These are phyloP conservation scores for Tilletia indica DNA, from an alignment of 1,284 basidiomycete genomes.

Conservation along the genomic window DNA sequence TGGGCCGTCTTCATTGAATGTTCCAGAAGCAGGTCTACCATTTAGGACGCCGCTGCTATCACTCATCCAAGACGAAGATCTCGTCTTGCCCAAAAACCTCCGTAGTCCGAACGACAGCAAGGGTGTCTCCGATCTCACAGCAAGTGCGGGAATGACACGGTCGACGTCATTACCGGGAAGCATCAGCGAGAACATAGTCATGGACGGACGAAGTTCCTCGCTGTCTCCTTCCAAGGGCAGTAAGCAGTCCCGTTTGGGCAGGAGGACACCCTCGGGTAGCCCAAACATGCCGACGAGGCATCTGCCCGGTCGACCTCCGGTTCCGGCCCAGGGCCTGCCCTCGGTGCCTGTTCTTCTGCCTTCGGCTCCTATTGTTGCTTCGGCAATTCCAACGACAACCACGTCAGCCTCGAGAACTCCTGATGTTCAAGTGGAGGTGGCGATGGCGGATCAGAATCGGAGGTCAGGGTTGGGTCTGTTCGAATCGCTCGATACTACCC, in stretches of 20 bases:
- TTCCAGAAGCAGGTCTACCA: too few species aligned
- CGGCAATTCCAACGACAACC: too few species aligned
- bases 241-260: background rate
- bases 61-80: too few species aligned
- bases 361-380: background rate
- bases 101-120: too few species aligned
- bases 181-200: too few species aligned
- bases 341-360: background rate
- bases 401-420: background rate
- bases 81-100: too few species aligned
- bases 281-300: background rate
- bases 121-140: too few species aligned
- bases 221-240: background rate
- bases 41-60: too few species aligned
- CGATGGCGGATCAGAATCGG: background rate
- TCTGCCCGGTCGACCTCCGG: background rate
- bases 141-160: too few species aligned
- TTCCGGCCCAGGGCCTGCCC: background rate
- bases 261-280: background rate
- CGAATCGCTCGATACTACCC: background rate
- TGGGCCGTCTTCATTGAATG: too few species aligned
- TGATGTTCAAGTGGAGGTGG: background rate
- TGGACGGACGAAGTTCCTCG: too few species aligned
- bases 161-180: too few species aligned
- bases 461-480: background rate